Evolutionary conservation across 2,329 filamentous ascomycete genomes (phyloP).

Genomic region (Plectosphaerella plurivora): DNA sequence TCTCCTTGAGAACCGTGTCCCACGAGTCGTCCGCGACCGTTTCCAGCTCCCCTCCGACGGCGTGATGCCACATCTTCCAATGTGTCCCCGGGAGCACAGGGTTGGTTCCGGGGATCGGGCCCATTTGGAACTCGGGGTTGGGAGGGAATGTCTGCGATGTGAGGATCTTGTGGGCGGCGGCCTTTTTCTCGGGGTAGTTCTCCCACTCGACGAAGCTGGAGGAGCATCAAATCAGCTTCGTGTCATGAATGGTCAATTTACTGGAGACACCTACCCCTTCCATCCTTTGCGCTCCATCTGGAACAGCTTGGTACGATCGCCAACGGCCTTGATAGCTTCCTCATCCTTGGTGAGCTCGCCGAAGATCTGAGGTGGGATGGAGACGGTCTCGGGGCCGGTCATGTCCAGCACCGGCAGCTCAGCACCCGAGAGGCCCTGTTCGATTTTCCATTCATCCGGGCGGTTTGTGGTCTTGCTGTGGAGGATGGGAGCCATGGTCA

Average conservation of each 20-base stretch:
- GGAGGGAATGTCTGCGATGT: slow-evolving; percentile 19
- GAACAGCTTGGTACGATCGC: slow-evolving; percentile 25
- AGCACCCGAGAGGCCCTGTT: slow-evolving; percentile 43
- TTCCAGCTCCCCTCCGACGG: slow-evolving; percentile 32
- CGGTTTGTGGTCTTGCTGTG: not conserved
- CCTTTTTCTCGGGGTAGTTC: slow-evolving; percentile 63
- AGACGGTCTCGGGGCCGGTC: slow-evolving; percentile 28
- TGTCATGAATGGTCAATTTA: not conserved
- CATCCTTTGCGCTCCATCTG: slow-evolving; percentile 23
- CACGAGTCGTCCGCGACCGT: slow-evolving; percentile 54
- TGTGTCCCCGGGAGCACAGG: slow-evolving; percentile 51
- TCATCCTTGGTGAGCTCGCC: slow-evolving; percentile 31
- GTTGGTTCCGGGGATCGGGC: slow-evolving; percentile 50
- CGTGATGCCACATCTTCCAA: slow-evolving; percentile 56
- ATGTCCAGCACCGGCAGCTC: slow-evolving; percentile 43
- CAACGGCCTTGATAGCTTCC: slow-evolving; percentile 32
- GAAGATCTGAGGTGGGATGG: slow-evolving; percentile 19
- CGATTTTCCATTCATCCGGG: slow-evolving; percentile 46
- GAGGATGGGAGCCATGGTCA: too few relatives aligned
- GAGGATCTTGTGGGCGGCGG: slow-evolving; percentile 48
- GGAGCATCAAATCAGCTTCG: not conserved
- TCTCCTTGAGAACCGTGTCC: slow-evolving; percentile 50
- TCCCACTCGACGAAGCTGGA: slow-evolving; percentile 64
- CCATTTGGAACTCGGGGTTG: slow-evolving; percentile 51
- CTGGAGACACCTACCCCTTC: slow-evolving; percentile 19